Evolutionary conservation across 1,284 basidiomycete genomes (phyloP).

Genomic region (Quambalaria eucalypti): DNA sequence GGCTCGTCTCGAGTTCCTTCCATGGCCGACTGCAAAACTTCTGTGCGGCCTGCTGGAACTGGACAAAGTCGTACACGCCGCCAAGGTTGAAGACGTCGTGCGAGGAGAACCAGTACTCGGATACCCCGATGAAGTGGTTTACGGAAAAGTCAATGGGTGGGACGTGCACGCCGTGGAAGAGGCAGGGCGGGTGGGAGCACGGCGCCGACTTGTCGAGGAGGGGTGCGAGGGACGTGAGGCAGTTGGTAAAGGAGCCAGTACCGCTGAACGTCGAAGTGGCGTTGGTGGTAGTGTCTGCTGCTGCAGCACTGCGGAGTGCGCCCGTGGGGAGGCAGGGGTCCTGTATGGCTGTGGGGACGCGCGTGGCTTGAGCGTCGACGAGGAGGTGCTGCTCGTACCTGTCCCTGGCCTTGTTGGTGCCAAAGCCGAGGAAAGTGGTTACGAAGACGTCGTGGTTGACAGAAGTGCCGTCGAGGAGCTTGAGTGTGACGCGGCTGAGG

Average conservation of each 20-base stretch:
- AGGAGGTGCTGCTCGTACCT: conserved; percentile 69
- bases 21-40: conserved; percentile 76
- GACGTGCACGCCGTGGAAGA: conserved; percentile 95
- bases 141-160: conserved; percentile 67
- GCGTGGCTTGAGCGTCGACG: conserved; percentile 48
- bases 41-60: conserved; percentile 85
- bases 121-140: conserved; percentile 90
- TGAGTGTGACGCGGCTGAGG: conserved; percentile 63
- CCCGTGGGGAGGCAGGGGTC: conserved; percentile 86
- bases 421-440: conserved; percentile 96
- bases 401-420: conserved; percentile 88
- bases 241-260: conserved; percentile 80
- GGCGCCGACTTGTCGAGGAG: conserved; percentile 76
- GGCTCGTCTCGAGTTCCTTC: conserved; percentile 63
- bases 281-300: conserved; percentile 50
- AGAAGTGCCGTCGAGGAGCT: conserved; percentile 73
- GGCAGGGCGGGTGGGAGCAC: conserved; percentile 74
- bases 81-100: conserved; percentile 91
- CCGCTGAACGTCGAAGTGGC: conserved; percentile 53
- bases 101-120: conserved; percentile 98
- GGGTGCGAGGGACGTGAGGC: conserved; percentile 64
- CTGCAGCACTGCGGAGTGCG: conserved; percentile 52
- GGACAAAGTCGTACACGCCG: conserved; percentile 87
- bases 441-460: conserved; percentile 90
- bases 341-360: conserved; percentile 11